phyloP scores from a whole-genome alignment of 352 stramenopile genomes.

The Phytopythium mirpurense region DNA sequence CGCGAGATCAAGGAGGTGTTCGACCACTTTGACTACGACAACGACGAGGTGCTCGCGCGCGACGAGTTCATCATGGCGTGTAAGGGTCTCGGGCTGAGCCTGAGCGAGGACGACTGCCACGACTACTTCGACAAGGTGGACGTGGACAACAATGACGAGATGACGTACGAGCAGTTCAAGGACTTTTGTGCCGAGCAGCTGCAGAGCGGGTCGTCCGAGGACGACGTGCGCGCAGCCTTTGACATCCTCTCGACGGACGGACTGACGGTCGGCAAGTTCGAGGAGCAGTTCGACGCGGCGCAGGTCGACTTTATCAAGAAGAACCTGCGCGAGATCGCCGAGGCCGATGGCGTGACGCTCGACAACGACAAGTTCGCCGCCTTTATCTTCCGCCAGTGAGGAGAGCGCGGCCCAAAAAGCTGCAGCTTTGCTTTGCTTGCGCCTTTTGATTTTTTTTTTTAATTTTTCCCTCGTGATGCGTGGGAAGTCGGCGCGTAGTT shows the following conservation, averaged over 20 bases:
- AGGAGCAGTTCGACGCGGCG: constrained; percentile 73
- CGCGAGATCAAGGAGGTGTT: constrained; percentile 90
- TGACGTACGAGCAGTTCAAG: constrained; percentile 82
- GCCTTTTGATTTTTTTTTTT: background rate
- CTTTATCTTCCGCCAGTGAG: constrained; percentile 80
- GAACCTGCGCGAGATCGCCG: constrained; percentile 45
- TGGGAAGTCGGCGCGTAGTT: background rate
- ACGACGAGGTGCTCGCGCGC: constrained; percentile 78
- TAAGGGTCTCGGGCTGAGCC: constrained; percentile 79
- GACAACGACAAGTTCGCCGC: constrained; percentile 74
- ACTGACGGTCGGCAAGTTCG: constrained; percentile 71
- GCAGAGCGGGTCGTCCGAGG: constrained; percentile 77
- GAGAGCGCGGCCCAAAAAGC: too few relatives aligned
- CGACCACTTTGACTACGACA: constrained; percentile 87
- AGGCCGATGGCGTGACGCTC: constrained; percentile 48
- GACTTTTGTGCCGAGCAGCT: constrained; percentile 87
- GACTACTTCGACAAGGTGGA: constrained; percentile 87
- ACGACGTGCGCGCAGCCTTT: constrained; percentile 78
- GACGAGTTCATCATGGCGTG: constrained; percentile 91
- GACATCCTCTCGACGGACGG: constrained; percentile 71
- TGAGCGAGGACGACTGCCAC: constrained; percentile 87
- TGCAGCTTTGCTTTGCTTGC: background rate
- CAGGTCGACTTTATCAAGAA: constrained; percentile 82
- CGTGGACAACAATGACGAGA: constrained; percentile 77
- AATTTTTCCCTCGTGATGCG: background rate